Percentiles rank a stretch among this genome's conserved stretches.
Evolutionary conservation across 331 rosid genomes (phyloP).

Genomic region (Malus hybrid): DNA sequence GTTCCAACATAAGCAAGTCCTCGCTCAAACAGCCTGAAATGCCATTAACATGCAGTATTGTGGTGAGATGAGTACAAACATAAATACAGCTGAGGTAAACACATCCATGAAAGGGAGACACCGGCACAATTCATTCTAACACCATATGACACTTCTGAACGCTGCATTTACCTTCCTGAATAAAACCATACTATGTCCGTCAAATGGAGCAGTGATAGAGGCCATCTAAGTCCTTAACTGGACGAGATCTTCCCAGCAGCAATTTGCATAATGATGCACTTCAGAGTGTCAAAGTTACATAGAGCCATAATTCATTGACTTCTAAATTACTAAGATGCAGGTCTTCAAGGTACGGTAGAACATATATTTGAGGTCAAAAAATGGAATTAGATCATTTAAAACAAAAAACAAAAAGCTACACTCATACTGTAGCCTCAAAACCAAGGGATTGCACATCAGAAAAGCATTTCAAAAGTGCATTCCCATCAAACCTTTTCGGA

Average conservation of each 20-base stretch:
- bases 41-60: conserved; percentile 11
- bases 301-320: conserved; percentile 51
- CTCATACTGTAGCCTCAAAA: conserved; percentile 46
- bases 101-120: conserved; percentile 55
- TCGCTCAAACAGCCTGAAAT: conserved; percentile 94
- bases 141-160: conserved; percentile 89
- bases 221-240: conserved; percentile 97
- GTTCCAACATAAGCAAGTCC: conserved; percentile 96
- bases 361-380: conserved; percentile 8
- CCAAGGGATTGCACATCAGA: conserved; percentile 50
- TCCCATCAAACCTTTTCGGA: conserved; percentile 81
- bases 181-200: conserved; percentile 82
- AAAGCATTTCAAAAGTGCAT: conserved; percentile 48
- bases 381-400: conserved; percentile 15
- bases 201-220: conserved; percentile 95
- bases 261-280: conserved; percentile 93
- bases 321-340: conserved; percentile 48
- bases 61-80: conserved; percentile 32
- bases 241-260: conserved; percentile 99
- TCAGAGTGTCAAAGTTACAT: conserved; percentile 70
- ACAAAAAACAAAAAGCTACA: conserved; percentile 23
- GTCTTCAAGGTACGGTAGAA: conserved; percentile 29
- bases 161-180: conserved; percentile 99
- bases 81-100: conserved; percentile 31
- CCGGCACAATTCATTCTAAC: conserved; percentile 87